phyloP scores from a whole-genome alignment of 176 grass and related monocot species.

The Ampelocalamus luodianensis region DNA sequence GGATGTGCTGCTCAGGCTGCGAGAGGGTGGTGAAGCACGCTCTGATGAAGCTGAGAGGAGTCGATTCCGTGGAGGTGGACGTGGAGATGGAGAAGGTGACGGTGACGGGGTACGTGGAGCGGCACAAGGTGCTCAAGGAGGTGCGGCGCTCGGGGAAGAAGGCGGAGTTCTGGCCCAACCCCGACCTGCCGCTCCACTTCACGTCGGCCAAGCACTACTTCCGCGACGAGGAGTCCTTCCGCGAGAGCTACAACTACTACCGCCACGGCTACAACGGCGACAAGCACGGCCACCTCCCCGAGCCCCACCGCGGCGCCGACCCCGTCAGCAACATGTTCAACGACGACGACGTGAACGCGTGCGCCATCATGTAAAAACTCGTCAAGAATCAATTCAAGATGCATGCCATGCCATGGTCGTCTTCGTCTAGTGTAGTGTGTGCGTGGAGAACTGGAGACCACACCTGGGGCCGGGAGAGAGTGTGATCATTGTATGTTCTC shows the following conservation, averaged over 20 bases:
- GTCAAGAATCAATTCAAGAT: not conserved
- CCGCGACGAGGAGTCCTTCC: slow-evolving; percentile 84
- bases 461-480: not conserved
- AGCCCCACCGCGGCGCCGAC: slow-evolving; percentile 73
- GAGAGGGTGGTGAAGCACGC: slow-evolving; percentile 90
- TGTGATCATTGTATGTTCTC: slow-evolving; percentile 25
- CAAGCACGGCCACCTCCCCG: slow-evolving; percentile 76
- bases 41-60: slow-evolving; percentile 65
- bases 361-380: slow-evolving; percentile 65
- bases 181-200: slow-evolving; percentile 75
- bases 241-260: slow-evolving; percentile 92
- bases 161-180: slow-evolving; percentile 99
- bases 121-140: slow-evolving; percentile 85
- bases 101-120: slow-evolving; percentile 92
- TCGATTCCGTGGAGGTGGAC: slow-evolving; percentile 85
- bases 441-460: not conserved
- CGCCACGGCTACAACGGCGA: slow-evolving; percentile 94
- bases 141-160: slow-evolving; percentile 88
- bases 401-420: not conserved
- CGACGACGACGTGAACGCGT: slow-evolving; percentile 94
- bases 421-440: not conserved
- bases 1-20: slow-evolving; percentile 95
- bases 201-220: slow-evolving; percentile 84
- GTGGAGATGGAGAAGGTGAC: slow-evolving; percentile 97
- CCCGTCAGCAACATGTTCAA: slow-evolving; percentile 99